Evolutionary conservation across 768 basidiomycete species (phyloP), one percentile per base, ranked within the genome.

Genomic region (Termitomyces sp.): DNA sequence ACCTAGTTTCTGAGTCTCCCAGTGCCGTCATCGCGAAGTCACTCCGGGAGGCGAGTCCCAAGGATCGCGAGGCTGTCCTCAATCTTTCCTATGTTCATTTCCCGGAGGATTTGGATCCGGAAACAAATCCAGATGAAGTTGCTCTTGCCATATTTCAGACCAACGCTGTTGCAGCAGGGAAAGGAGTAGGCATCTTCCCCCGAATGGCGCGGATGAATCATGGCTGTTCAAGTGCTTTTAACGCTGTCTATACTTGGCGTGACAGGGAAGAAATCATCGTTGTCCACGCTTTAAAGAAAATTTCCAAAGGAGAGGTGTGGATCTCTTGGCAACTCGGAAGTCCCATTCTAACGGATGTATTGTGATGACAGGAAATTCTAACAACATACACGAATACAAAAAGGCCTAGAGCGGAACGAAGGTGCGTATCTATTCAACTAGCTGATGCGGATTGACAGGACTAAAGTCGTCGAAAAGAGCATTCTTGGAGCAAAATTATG

Each of bases 101-200:
- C 33, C 82, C 83, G 0, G 50, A 67, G 35, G 58, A 70, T 29
- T 56, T 78, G 29, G 64, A 74, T 44, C 76, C 70, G 22, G 69
- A 56, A 57, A 66, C 60, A 44, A 69, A 72, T 58, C 67, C 63
- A 35, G 73, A 75, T 16, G 71, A 78, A 61, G 68, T 83, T n/a
- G 81, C 81, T 0, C 68, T 88, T 16, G 82, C 83, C 0, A 86
- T 84, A 53, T 83, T 86, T 64, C 76, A 84, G 64, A 87, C 86
- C 3, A 88, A 88, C 60, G 82, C 82, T 1, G 81, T 86, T 7
- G 68, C 77, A 3, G 78, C 84, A 3, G 83, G 81, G 1, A 67
- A 72, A 1, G 62, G 68, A 18, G 79, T 80, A 3, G 86, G 84
- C 0, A 72, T 89, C n/a, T 88, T 87, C 64, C 85, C 85, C n/a